Base-by-base conservation (phyloP, 1,284 basidiomycete genomes). In the Trametes versicolor region DNA sequence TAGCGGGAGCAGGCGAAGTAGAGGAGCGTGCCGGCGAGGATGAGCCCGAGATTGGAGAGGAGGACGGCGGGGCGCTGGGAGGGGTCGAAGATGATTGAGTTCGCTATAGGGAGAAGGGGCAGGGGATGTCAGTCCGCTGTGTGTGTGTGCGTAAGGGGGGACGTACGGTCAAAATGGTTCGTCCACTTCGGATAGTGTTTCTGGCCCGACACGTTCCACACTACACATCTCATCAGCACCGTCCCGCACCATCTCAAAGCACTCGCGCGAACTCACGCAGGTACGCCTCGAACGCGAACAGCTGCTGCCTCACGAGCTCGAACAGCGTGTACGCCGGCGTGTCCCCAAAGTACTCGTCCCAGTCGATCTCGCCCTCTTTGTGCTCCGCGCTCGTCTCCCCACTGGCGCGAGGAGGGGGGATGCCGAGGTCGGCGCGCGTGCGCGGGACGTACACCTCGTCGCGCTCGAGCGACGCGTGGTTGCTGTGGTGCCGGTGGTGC, bases 131-230 rank as follows among this genome's bases (percentile, higher is more conserved):
- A 23, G n/a, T n/a, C n/a, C n/a, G n/a, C n/a, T n/a, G n/a, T n/a
- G n/a, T 5, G 29, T 9, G 34, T 25, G 34, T 27, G 12, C 2
- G 51, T 1, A 39, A 27, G 34, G 50, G 23, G 39, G 27, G 54
- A 45, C 82, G 69, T 66, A 86, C 84, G 85, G 74, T 83, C 76
- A 66, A 87, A 87, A 66, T 87, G 85, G 68, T 86, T 87, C 12
- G 85, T 87, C 79, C 81, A 85, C 75, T 80, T 81, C 58, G 88
- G 89, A 85, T 95, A 85, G 79, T 85, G 76, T 76, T 84, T 85
- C 70, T 87, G 85, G 2, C 87, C 87, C 13, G 87, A 88, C 5
- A 87, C 85, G 72, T 88, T 88, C 76, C 81, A 85, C 12, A 88
- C 83, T 83, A 19, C 29, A 25, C 17, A 43, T 27, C 19, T 2